Conservation (phyloP, 2,329 filamentous ascomycete species). For the Dactylellina leptospora region DNA sequence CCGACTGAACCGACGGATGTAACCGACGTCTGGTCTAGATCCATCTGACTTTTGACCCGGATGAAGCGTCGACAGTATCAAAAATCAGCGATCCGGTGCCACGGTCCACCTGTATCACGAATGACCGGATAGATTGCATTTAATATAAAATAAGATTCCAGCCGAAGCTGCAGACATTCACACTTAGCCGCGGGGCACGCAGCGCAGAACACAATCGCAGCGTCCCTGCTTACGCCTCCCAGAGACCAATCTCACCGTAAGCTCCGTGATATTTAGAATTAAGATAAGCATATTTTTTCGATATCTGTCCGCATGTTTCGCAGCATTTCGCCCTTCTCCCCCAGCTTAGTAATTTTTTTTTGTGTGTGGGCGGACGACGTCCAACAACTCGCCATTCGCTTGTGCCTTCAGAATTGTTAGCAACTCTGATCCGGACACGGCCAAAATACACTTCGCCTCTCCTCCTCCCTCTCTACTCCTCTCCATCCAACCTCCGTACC, state of each 20-base stretch:
- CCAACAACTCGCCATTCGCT: constrained; percentile 21
- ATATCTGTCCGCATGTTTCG: background rate
- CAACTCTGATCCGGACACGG: too few species aligned
- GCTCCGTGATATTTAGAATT: background rate
- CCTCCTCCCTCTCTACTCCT: constrained; percentile 24
- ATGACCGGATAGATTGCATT: too few species aligned
- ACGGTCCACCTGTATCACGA: background rate
- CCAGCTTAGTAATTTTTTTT: constrained; percentile 17
- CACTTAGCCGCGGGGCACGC: too few species aligned
- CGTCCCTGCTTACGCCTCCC: too few species aligned
- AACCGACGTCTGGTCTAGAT: constrained; percentile 10
- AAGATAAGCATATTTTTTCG: too few species aligned
- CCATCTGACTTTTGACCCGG: background rate
- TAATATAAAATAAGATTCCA: too few species aligned
- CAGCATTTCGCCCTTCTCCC: background rate
- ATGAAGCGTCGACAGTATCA: too few species aligned
- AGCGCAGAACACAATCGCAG: too few species aligned
- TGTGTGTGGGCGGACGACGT: constrained; percentile 4
- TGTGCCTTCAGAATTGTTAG: too few species aligned
- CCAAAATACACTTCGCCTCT: background rate
- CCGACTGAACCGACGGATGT: constrained; percentile 8
- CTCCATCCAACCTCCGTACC: background rate
- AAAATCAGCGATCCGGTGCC: background rate
- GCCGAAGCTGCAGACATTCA: too few species aligned
- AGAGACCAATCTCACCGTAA: too few species aligned